Evolutionary conservation across 257 asterid species (phyloP).

Genomic region (Plantago major): DNA sequence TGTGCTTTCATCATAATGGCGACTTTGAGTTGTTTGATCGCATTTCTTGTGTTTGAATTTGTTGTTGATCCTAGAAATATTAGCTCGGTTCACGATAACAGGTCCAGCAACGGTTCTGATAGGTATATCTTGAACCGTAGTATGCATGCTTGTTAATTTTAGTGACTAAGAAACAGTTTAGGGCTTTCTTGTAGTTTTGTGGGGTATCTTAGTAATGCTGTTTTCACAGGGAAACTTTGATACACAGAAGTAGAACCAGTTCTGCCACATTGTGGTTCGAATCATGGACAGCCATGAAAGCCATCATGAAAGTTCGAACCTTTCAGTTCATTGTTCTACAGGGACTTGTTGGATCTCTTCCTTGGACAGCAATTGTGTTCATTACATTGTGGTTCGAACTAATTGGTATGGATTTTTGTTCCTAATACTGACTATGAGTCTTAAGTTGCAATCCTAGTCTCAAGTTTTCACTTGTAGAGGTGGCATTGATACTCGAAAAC

Average conservation of each 20-base stretch:
- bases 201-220: conserved; percentile 10
- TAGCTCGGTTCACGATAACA: conserved; percentile 26
- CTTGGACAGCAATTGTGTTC: conserved; percentile 96
- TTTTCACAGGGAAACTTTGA: conserved; percentile 58
- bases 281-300: conserved; percentile 84
- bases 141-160: not conserved
- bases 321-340: conserved; percentile 92
- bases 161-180: not conserved
- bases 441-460: not conserved
- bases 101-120: conserved; percentile 29
- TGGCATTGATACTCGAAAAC: too few relatives aligned
- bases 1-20: conserved; percentile 78
- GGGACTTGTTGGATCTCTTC: conserved; percentile 88
- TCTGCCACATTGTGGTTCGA: conserved; percentile 66
- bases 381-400: conserved; percentile 89
- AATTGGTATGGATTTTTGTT: conserved; percentile 44
- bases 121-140: conserved; percentile 35
- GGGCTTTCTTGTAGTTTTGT: not conserved
- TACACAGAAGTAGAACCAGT: conserved; percentile 35
- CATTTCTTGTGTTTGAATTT: conserved; percentile 64
- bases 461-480: too few relatives aligned
- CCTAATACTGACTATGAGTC: not conserved
- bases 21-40: conserved; percentile 67
- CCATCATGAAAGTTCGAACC: conserved; percentile 72
- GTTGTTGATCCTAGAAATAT: conserved; percentile 72